Evolutionary conservation across 2,329 filamentous ascomycete species (phyloP), one percentile per base, ranked within the genome.

Genomic region (Claviceps spartinae): DNA sequence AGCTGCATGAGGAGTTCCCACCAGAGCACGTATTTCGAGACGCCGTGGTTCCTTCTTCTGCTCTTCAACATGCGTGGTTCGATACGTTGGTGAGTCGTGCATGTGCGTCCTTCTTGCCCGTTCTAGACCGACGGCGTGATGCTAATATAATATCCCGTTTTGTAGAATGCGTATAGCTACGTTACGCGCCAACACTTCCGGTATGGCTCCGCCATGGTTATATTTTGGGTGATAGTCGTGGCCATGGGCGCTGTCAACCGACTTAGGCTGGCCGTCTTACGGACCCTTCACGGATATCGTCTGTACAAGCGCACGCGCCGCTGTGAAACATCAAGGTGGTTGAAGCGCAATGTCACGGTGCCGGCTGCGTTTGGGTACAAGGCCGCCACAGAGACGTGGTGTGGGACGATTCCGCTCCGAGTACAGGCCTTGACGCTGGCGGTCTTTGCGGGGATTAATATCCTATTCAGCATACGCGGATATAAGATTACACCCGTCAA

Each of bases 281-380:
- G 55, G 9, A 20, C 54, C 0, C 54, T 51, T 18, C 34, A 41
- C 14, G 34, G 16, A 20, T 24, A 34, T 26, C 30, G 43, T 36
- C 47, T 52, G 46, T 49, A 36, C 34, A 44, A 48, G 13, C 30
- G 47, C 22, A 24, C 18, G 8, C 2, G 37, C n/a, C 49, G 40
- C 30, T 53, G 30, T 5, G 38, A 36, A 18, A 41, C 50, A 6
- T 24, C 37, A 13, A 54, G 56, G 0, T 69, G 67, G 64, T 36
- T 68, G 16, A 62, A 66, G 43, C 61, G 63, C 34, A 62, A 64
- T 3, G 45, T 73, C 0, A 59, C 62, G 0, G 54, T 71, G 0
- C 71, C 72, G 0, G 71, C 72, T 0, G 68, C 71, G 0, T 73
- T 75, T 47, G 72, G 73, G 1, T 61, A 68, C 37, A 63, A 63